Evolutionary conservation across 306 rosid genomes (phyloP).

Genomic region (Malus sylvestris): DNA sequence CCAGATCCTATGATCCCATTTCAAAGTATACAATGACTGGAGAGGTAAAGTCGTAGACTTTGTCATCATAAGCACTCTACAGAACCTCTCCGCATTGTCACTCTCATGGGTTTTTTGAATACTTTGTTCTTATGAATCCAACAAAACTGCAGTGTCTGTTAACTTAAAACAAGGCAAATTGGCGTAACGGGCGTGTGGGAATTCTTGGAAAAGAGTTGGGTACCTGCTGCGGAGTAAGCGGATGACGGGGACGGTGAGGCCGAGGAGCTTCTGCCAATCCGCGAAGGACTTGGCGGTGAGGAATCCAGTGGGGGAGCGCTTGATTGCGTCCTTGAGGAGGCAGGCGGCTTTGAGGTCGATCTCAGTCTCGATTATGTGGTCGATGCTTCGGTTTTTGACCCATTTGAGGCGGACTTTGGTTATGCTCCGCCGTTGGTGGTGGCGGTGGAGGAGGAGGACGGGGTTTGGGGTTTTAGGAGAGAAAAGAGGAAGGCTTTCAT

Average conservation of each 20-base stretch:
- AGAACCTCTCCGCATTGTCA: slow-evolving; percentile 50
- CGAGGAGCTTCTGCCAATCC: slow-evolving; percentile 84
- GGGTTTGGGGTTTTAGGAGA: slow-evolving; percentile 20
- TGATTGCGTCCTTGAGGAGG: slow-evolving; percentile 80
- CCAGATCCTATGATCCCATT: slow-evolving; percentile 89
- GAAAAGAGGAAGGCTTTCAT: slow-evolving; percentile 10
- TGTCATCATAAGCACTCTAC: slow-evolving; percentile 72
- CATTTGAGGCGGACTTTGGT: slow-evolving; percentile 78
- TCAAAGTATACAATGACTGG: slow-evolving; percentile 48
- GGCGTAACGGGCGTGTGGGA: slow-evolving; percentile 75
- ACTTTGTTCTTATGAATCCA: slow-evolving; percentile 55
- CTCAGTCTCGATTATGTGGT: slow-evolving; percentile 79
- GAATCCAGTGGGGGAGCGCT: slow-evolving; percentile 72
- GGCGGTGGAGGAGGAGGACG: slow-evolving; percentile 6
- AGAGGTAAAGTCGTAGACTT: slow-evolving; percentile 40
- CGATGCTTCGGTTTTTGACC: slow-evolving; percentile 68
- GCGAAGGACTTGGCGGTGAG: slow-evolving; percentile 63
- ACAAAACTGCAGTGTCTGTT: slow-evolving; percentile 57
- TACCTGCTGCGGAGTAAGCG: slow-evolving; percentile 89
- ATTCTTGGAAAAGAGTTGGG: slow-evolving; percentile 75
- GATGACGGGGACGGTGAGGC: slow-evolving; percentile 84
- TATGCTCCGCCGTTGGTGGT: slow-evolving; percentile 58
- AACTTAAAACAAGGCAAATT: slow-evolving; percentile 64
- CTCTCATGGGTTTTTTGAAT: slow-evolving; percentile 45
- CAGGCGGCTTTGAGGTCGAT: slow-evolving; percentile 86